Conservation (phyloP, 108 stramenopile species). For the Skeletonema marinoi region DNA sequence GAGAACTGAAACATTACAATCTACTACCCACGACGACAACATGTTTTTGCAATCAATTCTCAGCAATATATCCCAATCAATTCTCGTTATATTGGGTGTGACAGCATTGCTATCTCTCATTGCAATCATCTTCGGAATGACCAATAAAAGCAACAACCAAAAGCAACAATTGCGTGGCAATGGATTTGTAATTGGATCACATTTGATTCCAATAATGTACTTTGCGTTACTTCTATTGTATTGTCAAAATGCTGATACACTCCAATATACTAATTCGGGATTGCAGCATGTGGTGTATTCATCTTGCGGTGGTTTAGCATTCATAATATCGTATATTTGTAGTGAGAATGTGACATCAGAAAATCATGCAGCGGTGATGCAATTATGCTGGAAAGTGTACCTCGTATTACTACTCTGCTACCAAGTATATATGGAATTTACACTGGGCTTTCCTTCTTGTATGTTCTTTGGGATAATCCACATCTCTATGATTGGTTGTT, state of each 20-base stretch:
- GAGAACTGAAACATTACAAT: too few species aligned
- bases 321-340: not conserved
- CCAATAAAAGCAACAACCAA: too few species aligned
- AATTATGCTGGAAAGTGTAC: slow-evolving; percentile 29
- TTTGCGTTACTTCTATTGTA: slow-evolving; percentile 13
- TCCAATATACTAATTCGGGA: not conserved
- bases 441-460: not conserved
- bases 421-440: not conserved
- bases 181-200: slow-evolving; percentile 31
- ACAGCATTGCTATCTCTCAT: slow-evolving; percentile 30
- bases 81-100: not conserved
- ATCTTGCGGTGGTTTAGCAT: not conserved
- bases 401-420: not conserved
- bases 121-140: slow-evolving; percentile 3
- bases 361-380: not conserved
- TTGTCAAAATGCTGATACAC: not conserved
- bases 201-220: slow-evolving; percentile 33
- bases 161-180: not conserved
- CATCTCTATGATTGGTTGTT: slow-evolving; percentile 6
- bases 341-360: not conserved
- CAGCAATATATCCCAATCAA: too few species aligned
- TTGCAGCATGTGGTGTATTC: not conserved
- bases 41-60: too few species aligned
- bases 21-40: too few species aligned
- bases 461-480: slow-evolving; percentile 6